phyloP scores from a whole-genome alignment of 345 rosid species.

The Moricandia moricandioides region DNA sequence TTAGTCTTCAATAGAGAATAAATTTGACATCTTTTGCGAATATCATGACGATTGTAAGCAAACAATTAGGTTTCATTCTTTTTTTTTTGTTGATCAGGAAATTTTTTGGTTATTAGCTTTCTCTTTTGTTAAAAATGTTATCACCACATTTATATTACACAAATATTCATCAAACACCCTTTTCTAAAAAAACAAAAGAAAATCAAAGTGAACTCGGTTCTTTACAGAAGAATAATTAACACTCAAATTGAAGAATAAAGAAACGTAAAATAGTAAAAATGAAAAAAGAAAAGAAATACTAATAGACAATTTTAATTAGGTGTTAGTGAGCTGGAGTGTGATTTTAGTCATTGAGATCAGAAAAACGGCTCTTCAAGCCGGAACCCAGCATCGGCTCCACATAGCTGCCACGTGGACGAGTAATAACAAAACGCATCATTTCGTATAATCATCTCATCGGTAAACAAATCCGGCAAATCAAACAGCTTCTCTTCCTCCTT shows the following conservation, averaged over 20 bases:
- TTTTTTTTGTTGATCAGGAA: background rate
- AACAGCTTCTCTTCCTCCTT: slow-evolving; percentile 62
- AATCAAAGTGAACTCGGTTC: background rate
- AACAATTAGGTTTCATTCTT: background rate
- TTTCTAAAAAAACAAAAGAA: background rate
- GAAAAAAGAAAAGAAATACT: background rate
- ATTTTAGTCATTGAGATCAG: slow-evolving; percentile 47
- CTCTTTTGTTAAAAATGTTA: background rate
- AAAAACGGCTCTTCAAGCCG: slow-evolving; percentile 63
- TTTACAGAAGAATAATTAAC: background rate
- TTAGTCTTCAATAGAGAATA: background rate
- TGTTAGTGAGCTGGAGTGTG: slow-evolving; percentile 24
- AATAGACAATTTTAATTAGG: slow-evolving; percentile 3
- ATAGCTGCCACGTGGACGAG: slow-evolving; percentile 64
- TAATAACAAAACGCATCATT: slow-evolving; percentile 46
- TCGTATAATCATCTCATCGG: slow-evolving; percentile 33
- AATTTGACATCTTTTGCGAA: background rate
- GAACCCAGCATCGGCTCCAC: slow-evolving; percentile 56
- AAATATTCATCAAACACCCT: slow-evolving; percentile 6
- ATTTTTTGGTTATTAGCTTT: no score
- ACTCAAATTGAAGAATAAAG: background rate
- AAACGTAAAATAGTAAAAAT: background rate
- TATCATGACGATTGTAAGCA: background rate
- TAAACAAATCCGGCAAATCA: slow-evolving; percentile 80
- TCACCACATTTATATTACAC: slow-evolving; percentile 19